These are phyloP conservation scores for Anacardium occidentale DNA, from an alignment of 345 rosid species.

Conservation along the genomic window DNA sequence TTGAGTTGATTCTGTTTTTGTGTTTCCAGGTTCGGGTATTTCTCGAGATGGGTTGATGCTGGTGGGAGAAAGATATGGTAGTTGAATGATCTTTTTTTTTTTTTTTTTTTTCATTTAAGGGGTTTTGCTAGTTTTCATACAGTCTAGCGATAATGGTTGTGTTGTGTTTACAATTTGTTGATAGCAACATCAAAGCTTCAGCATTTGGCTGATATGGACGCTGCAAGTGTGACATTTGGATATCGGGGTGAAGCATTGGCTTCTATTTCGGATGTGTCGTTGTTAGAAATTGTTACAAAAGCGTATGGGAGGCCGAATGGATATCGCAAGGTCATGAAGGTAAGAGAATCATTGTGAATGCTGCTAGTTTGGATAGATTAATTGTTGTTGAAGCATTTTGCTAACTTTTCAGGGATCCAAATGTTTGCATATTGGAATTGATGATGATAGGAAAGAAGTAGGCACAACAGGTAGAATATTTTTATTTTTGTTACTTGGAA, in stretches of 20 bases:
- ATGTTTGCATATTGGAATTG: slow-evolving; percentile 78
- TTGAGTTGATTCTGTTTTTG: slow-evolving; percentile 2
- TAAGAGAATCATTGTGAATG: background rate
- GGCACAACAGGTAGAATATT: slow-evolving; percentile 65
- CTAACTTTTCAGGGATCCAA: slow-evolving; percentile 55
- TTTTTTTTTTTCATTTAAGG: background rate
- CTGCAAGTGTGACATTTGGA: slow-evolving; percentile 49
- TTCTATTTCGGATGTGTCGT: slow-evolving; percentile 73
- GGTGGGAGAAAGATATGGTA: slow-evolving; percentile 65
- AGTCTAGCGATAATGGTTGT: no score
- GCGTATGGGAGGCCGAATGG: slow-evolving; percentile 88
- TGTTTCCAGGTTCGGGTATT: slow-evolving; percentile 70
- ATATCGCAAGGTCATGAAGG: slow-evolving; percentile 84
- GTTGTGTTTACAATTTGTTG: slow-evolving; percentile 16
- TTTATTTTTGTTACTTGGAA: background rate
- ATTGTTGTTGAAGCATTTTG: background rate
- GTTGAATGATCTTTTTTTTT: no score
- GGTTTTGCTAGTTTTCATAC: background rate
- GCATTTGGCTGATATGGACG: slow-evolving; percentile 38
- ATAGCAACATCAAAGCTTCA: slow-evolving; percentile 68
- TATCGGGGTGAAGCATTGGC: slow-evolving; percentile 90
- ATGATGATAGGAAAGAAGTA: slow-evolving; percentile 58
- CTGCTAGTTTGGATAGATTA: slow-evolving; percentile 6
- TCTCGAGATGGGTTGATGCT: slow-evolving; percentile 80
- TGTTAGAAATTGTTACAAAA: slow-evolving; percentile 68